Percentiles rank a stretch among this genome's conserved stretches.
Conservation (phyloP, 1,139 yeast species). For the Petasospora fabianii region DNA sequence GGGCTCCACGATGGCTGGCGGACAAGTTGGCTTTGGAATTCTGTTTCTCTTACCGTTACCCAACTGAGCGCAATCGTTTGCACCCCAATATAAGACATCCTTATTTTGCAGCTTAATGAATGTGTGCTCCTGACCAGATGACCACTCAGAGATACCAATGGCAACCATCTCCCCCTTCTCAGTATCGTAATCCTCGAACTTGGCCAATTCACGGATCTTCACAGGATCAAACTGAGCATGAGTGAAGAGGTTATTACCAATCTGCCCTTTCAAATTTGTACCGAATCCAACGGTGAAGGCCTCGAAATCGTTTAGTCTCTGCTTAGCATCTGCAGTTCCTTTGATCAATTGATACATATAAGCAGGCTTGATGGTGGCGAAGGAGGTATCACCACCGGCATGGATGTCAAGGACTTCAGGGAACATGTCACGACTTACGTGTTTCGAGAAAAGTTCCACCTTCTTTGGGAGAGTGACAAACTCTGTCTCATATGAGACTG, state of each 20-base stretch:
- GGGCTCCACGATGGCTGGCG: constrained; percentile 62
- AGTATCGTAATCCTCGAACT: constrained; percentile 44
- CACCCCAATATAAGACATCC: constrained; percentile 80
- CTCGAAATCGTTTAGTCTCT: constrained; percentile 20
- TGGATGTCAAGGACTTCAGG: constrained; percentile 48
- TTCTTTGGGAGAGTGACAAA: constrained; percentile 65
- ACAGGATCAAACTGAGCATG: constrained; percentile 73
- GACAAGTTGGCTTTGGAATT: constrained; percentile 48
- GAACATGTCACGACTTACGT: constrained; percentile 37
- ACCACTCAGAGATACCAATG: constrained; percentile 49
- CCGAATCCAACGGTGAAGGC: constrained; percentile 63
- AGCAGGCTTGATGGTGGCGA: constrained; percentile 40
- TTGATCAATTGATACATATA: constrained; percentile 27
- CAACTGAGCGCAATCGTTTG: constrained; percentile 74
- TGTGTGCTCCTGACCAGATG: constrained; percentile 64
- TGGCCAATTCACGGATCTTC: constrained; percentile 48
- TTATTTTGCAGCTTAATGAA: constrained; percentile 57
- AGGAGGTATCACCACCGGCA: constrained; percentile 71
- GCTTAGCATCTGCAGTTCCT: constrained; percentile 8
- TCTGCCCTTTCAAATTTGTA: constrained; percentile 81
- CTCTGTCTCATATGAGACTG: constrained; percentile 62
- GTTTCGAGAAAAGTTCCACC: constrained; percentile 38
- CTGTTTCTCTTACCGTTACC: constrained; percentile 77
- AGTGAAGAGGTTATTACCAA: constrained; percentile 72
- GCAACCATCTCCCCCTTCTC: constrained; percentile 22